These are phyloP conservation scores for Wallacemonas sp. DNA, from an alignment of 208 protist genomes.

Conservation along the genomic window DNA sequence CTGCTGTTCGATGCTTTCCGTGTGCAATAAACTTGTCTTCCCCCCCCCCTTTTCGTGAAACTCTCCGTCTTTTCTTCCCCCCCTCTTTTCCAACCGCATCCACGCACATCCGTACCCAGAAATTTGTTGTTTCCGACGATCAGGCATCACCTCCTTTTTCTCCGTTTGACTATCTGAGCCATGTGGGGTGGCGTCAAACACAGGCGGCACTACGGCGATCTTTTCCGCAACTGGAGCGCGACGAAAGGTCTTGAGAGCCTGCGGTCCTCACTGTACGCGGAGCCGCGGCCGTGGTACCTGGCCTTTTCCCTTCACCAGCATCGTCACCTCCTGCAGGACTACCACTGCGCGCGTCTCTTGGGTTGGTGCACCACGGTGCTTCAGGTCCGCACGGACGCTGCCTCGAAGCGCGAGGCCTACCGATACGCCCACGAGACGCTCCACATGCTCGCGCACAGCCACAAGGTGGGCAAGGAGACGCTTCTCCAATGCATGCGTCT, in stretches of 20 bases:
- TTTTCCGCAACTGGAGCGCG: slow-evolving; percentile 77
- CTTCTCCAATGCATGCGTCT: slow-evolving; percentile 79
- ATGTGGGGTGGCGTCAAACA: slow-evolving; percentile 90
- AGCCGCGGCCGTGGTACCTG: slow-evolving; percentile 86
- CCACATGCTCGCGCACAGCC: slow-evolving; percentile 59
- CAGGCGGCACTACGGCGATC: slow-evolving; percentile 59
- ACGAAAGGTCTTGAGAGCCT: slow-evolving; percentile 65
- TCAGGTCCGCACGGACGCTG: slow-evolving; percentile 36
- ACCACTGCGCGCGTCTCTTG: slow-evolving; percentile 74
- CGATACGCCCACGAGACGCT: slow-evolving; percentile 82
- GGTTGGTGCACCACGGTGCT: slow-evolving; percentile 79
- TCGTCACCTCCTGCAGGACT: slow-evolving; percentile 74
- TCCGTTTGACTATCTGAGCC: not conserved
- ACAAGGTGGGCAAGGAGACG: slow-evolving; percentile 65
- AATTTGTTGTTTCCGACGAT: no score
- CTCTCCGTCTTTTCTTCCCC: no score
- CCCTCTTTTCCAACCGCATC: no score
- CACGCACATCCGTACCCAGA: no score
- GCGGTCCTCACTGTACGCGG: slow-evolving; percentile 54
- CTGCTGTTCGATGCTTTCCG: not conserved
- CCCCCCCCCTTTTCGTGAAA: not conserved
- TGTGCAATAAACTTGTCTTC: not conserved
- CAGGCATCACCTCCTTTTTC: no score
- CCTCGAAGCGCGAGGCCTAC: slow-evolving; percentile 67
- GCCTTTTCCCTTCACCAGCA: slow-evolving; percentile 70